Base-by-base conservation (phyloP, 345 rosid genomes). In the Eucalyptus marginata region DNA sequence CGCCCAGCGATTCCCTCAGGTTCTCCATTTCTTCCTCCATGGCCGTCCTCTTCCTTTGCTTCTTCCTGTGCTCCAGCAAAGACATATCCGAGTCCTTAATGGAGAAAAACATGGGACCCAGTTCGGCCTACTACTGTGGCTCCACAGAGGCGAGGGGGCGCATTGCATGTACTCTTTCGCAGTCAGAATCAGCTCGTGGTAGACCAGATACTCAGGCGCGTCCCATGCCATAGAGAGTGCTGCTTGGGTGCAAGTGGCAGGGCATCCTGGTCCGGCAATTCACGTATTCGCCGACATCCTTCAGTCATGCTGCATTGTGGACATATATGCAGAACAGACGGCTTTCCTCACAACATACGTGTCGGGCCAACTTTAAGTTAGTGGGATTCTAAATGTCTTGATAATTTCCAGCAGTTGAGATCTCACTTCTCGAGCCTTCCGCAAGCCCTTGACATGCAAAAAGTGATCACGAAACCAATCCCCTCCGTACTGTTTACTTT, bases 1-100 rank as follows among this genome's bases (percentile, higher is more conserved):
- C 96, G 3, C 92, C 98, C 90, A 95, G 97, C 86, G 59, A 93
- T 91, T 92, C 95, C 92, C 98, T 94, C 93, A 95, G 87, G 88
- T 92, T 95, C 88, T 97, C 99, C 98, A 96, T 95, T 89, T 97
- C 99, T 94, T 94, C 97, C 90, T 97, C 99, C 99, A 97, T 96
- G 3, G 97, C 97, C 8, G 97, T 92, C 91, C 97, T 98, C 97
- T 89, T 95, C 95, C 92, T 96, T 95, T 96, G 97, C 89, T 91
- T 96, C 87, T 94, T 97, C 91, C 95, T 93, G 90, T 96, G 98
- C 93, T 96, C 99, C 91, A 95, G 85, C 96, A 97, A 91, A 3
- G 99, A 94, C 4, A 94, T 94, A 87, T 96, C 97, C 0, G 99
- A 97, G 12, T 96, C 99, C 92, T 98, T 98, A 20, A 97, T 96